phyloP scores from a whole-genome alignment of 75 land plant genomes.

The Ceratopteris richardii region DNA sequence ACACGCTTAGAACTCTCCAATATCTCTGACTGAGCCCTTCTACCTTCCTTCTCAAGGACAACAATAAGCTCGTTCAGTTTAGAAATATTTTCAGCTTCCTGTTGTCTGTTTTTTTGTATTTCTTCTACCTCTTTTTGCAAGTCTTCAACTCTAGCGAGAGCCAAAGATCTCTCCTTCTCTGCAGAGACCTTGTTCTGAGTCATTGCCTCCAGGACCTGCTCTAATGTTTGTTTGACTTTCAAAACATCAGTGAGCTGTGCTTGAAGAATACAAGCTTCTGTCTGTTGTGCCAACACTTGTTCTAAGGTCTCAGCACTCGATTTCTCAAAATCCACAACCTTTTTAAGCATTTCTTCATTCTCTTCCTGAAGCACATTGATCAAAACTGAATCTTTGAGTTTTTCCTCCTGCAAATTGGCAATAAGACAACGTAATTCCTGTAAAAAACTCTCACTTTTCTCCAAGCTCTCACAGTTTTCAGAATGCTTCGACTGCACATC shows the following conservation, averaged over 20 bases:
- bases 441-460: neutral
- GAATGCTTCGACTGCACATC: neutral
- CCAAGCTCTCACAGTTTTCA: neutral
- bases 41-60: slow-evolving; percentile 10
- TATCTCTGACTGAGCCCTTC: neutral
- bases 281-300: too few relatives aligned
- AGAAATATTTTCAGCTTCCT: slow-evolving; percentile 14
- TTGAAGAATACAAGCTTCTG: too few relatives aligned
- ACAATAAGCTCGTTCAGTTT: too few relatives aligned
- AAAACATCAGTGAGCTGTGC: too few relatives aligned
- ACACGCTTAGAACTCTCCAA: neutral
- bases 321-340: too few relatives aligned
- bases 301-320: too few relatives aligned
- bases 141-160: neutral
- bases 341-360: too few relatives aligned
- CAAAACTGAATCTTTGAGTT: neutral
- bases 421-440: neutral
- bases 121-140: slow-evolving; percentile 9
- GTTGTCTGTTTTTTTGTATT: slow-evolving; percentile 11
- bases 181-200: too few relatives aligned
- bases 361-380: too few relatives aligned
- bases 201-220: too few relatives aligned
- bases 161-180: neutral
- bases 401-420: slow-evolving; percentile 2
- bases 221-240: too few relatives aligned